phyloP scores from a whole-genome alignment of 768 basidiomycete species.

The Tricholoma hemisulphureum region DNA sequence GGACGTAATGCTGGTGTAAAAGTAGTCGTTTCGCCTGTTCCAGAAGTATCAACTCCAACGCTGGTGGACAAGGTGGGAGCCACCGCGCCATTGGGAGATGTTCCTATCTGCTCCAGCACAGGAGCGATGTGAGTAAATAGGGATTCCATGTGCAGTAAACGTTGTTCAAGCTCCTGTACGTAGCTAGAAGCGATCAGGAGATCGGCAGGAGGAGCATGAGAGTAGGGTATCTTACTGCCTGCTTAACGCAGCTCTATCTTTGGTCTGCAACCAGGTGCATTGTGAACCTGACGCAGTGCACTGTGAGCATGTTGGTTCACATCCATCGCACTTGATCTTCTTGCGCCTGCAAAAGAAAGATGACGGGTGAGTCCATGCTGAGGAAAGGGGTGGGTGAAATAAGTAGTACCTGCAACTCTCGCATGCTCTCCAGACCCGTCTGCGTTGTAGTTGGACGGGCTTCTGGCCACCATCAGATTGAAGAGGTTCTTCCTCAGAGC shows the following conservation, averaged over 20 bases:
- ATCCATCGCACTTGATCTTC: slow-evolving; percentile 93
- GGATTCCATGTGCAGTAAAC: slow-evolving; percentile 84
- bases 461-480: slow-evolving; percentile 59
- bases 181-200: slow-evolving; percentile 49
- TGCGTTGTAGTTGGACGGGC: slow-evolving; percentile 74
- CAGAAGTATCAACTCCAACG: slow-evolving; percentile 29
- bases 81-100: slow-evolving; percentile 41
- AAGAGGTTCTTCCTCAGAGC: slow-evolving; percentile 56
- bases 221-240: slow-evolving; percentile 64
- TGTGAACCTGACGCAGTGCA: slow-evolving; percentile 71
- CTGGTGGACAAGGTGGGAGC: slow-evolving; percentile 32
- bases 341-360: slow-evolving; percentile 57
- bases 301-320: slow-evolving; percentile 83
- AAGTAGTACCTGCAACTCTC: slow-evolving; percentile 77
- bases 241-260: slow-evolving; percentile 86
- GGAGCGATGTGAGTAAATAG: slow-evolving; percentile 83
- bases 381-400: slow-evolving; percentile 19
- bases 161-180: slow-evolving; percentile 88
- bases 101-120: slow-evolving; percentile 69
- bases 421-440: slow-evolving; percentile 86
- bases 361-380: slow-evolving; percentile 11
- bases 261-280: slow-evolving; percentile 89
- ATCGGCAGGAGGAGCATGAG: slow-evolving; percentile 9
- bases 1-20: slow-evolving; percentile 36
- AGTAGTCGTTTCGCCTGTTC: slow-evolving; percentile 30